Conservation (phyloP, 2,329 filamentous ascomycete species). For the Colletotrichum sp. region DNA sequence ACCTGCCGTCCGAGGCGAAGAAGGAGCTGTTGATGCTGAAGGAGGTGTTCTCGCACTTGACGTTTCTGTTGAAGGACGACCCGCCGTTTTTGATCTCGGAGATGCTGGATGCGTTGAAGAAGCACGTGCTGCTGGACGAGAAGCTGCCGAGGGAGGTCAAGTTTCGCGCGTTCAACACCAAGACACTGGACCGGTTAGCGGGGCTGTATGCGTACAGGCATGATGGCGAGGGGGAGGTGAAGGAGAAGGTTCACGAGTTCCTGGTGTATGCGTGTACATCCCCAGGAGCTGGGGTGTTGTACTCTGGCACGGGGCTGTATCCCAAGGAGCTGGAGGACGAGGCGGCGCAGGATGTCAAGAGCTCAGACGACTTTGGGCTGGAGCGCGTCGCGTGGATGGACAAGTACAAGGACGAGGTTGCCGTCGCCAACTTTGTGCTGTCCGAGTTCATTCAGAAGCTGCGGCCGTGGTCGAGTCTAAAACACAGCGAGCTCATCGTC, state of each 20-base stretch:
- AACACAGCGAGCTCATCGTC: conserved; percentile 82
- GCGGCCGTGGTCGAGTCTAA: conserved; percentile 80
- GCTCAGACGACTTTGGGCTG: conserved; percentile 65
- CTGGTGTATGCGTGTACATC: conserved; percentile 78
- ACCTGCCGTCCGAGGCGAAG: conserved; percentile 78
- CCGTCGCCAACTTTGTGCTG: conserved; percentile 80
- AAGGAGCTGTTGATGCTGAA: conserved; percentile 80
- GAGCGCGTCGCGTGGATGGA: conserved; percentile 75
- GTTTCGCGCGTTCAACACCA: conserved; percentile 75
- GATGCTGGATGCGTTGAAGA: conserved; percentile 73
- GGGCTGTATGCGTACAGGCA: conserved; percentile 71
- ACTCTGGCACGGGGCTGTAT: conserved; percentile 84
- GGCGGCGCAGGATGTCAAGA: conserved; percentile 37
- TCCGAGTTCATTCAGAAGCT: conserved; percentile 80
- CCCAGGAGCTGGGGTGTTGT: conserved; percentile 73
- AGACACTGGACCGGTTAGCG: conserved; percentile 74
- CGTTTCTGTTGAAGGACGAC: conserved; percentile 80
- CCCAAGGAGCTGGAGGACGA: conserved; percentile 70
- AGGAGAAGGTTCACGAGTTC: conserved; percentile 76
- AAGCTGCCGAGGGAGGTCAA: conserved; percentile 77
- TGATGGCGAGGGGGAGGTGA: conserved; percentile 55
- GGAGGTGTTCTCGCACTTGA: conserved; percentile 83
- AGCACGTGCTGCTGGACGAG: conserved; percentile 75
- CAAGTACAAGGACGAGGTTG: conserved; percentile 68
- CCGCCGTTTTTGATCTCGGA: conserved; percentile 77